phyloP scores from a whole-genome alignment of 768 basidiomycete genomes.

The Boletus sp. region DNA sequence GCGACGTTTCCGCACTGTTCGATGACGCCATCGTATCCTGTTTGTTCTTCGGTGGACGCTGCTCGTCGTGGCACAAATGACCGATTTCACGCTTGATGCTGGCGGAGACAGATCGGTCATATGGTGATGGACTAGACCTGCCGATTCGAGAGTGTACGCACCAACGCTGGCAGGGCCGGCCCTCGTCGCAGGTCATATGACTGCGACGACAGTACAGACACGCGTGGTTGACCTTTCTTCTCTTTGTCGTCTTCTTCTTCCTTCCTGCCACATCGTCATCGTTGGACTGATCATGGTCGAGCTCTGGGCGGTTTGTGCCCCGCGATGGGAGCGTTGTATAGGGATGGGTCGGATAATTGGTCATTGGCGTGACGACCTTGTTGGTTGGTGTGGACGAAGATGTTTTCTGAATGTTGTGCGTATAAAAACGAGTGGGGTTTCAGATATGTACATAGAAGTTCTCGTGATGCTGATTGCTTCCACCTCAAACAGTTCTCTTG shows the following conservation, averaged over 20 bases:
- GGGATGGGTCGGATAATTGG: constrained; percentile 28
- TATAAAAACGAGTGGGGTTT: constrained; percentile 26
- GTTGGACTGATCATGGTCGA: constrained; percentile 30
- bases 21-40: constrained; percentile 31
- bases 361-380: constrained; percentile 16
- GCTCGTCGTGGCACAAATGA: constrained; percentile 90
- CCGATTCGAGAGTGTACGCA: constrained; percentile 40
- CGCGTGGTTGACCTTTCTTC: constrained; percentile 88
- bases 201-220: constrained; percentile 91
- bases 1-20: constrained; percentile 31
- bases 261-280: constrained; percentile 32
- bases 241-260: constrained; percentile 51
- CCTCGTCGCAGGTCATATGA: constrained; percentile 91
- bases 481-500: constrained; percentile 16
- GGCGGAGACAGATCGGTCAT: constrained; percentile 9
- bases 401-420: constrained; percentile 12
- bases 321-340: constrained; percentile 24
- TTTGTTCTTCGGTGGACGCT: constrained; percentile 51
- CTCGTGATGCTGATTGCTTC: constrained; percentile 20
- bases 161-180: constrained; percentile 91
- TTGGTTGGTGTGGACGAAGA: constrained; percentile 6
- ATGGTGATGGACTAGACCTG: neutral
- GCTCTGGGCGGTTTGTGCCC: constrained; percentile 11
- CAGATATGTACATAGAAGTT: constrained; percentile 13
- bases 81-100: constrained; percentile 97